These are phyloP conservation scores for Penicillium sp. DNA, from an alignment of 2,329 filamentous ascomycete species.

Conservation along the genomic window DNA sequence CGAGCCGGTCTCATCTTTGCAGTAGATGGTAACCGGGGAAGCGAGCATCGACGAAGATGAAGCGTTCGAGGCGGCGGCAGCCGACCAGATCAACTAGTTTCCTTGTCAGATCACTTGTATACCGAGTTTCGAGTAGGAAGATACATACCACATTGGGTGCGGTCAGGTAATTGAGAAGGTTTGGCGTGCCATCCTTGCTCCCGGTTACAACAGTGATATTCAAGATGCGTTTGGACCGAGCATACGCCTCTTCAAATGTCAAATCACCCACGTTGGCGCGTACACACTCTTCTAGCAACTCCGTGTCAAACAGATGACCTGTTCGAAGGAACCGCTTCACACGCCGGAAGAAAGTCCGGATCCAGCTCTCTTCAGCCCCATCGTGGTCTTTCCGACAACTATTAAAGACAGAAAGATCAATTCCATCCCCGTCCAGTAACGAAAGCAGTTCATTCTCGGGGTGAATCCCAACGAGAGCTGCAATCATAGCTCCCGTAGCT, in stretches of 20 bases:
- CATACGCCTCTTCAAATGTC: constrained; percentile 90
- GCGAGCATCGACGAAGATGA: constrained; percentile 60
- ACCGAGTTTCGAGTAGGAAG: not conserved
- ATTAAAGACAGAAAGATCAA: constrained; percentile 76
- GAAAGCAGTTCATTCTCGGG: constrained; percentile 76
- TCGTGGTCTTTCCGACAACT: constrained; percentile 30
- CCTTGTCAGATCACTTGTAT: constrained; percentile 4
- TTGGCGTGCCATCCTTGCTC: constrained; percentile 70
- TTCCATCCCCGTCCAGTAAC: constrained; percentile 71
- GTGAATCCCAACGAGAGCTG: constrained; percentile 80
- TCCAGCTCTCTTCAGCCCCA: constrained; percentile 32
- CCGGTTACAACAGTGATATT: constrained; percentile 87
- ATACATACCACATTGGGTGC: constrained; percentile 80
- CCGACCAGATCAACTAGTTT: constrained; percentile 56
- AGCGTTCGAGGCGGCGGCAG: constrained; percentile 41
- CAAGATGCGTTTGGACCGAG: constrained; percentile 75
- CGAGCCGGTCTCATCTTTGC: constrained; percentile 68
- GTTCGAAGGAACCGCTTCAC: constrained; percentile 65
- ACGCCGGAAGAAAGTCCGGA: constrained; percentile 61
- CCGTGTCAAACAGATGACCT: constrained; percentile 79
- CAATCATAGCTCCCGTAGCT: constrained; percentile 83
- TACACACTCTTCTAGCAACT: constrained; percentile 77
- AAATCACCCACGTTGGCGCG: constrained; percentile 79
- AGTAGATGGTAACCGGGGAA: constrained; percentile 64
- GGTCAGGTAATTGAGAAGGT: constrained; percentile 84